Base-by-base conservation (phyloP, 495 filamentous ascomycete species). In the Hamigera avellanea region DNA sequence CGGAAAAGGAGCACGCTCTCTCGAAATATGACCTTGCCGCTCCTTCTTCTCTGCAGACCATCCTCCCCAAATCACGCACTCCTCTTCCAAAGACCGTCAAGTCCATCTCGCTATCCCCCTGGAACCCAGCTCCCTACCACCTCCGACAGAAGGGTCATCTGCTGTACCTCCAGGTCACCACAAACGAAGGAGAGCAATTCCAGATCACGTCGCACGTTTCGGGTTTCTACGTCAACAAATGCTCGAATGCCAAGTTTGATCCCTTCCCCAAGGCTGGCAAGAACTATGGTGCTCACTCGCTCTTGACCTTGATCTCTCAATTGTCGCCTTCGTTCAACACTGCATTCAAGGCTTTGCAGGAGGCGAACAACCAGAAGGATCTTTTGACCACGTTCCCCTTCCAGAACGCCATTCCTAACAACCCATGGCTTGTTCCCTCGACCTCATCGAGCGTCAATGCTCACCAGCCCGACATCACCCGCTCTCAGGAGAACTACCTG, bases 211-310 rank as follows among this genome's bases (percentile, higher is more conserved):
- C 86, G 6, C 83, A 94, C 50, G 80, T 93, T 32, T 83, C 86
- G 8, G 93, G 93, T 3, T 99, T 99, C 66, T 96, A 79, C 59
- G 84, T 95, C 43, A 96, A 94, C 73, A 91, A 83, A 54, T 93
- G 78, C 25, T 82, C 82, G 31, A 91, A 83, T 57, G 71, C 60
- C 67, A 89, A 84, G 64, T 99, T 99, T 49, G 89, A 96, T 57
- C 93, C 93, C 8, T 75, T 74, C 41, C 86, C 85, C 19, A 73
- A 77, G 44, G 64, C 64, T 35, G 64, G 73, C 30, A 93, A 91
- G 57, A 68, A 69, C 36, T 62, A 67, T 41, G 70, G 70, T 27
- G 76, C 87, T 6, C 93, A 95, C 58, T 96, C 93, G 1, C 75
- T 99, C 26, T 74, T 95, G 29, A 80, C 75, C 14, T 63, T 99